These are phyloP conservation scores for Trichothecium roseum DNA, from an alignment of 2,329 filamentous ascomycete genomes.

Conservation along the genomic window DNA sequence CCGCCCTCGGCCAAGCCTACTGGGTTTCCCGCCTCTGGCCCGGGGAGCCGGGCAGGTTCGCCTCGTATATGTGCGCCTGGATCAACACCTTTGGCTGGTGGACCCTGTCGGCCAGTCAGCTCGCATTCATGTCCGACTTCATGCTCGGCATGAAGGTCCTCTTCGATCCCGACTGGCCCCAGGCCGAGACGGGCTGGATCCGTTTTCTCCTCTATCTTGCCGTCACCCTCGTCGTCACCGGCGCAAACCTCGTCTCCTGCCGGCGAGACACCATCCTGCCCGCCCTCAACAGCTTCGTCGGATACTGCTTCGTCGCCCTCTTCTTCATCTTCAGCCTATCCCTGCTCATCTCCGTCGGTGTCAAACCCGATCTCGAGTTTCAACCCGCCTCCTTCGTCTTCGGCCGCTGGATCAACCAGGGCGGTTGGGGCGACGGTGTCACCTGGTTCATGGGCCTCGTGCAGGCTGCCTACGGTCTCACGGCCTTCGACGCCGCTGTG, in stretches of 20 bases:
- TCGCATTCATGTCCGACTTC: constrained; percentile 41
- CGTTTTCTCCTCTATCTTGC: constrained; percentile 37
- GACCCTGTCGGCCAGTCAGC: constrained; percentile 36
- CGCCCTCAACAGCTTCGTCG: constrained; percentile 38
- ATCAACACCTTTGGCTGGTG: constrained; percentile 44
- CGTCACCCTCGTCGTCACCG: constrained; percentile 29
- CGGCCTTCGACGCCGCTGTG: constrained; percentile 38
- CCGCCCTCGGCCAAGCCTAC: constrained; percentile 40
- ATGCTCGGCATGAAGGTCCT: constrained; percentile 36
- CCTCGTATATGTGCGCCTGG: constrained; percentile 40
- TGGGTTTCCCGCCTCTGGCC: constrained; percentile 19
- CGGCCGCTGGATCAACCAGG: constrained; percentile 20
- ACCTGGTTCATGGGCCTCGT: constrained; percentile 39
- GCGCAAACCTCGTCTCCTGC: constrained; percentile 32
- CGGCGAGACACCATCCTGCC: constrained; percentile 16
- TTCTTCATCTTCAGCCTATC: constrained; percentile 34
- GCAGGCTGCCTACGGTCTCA: constrained; percentile 38
- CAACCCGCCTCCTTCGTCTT: constrained; percentile 34
- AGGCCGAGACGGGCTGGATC: constrained; percentile 27
- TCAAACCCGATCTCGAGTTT: constrained; percentile 23
- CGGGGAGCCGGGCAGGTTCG: constrained; percentile 29
- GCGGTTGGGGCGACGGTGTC: constrained; percentile 33
- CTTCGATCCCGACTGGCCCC: constrained; percentile 29
- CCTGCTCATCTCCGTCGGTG: constrained; percentile 34
- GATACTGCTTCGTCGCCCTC: constrained; percentile 31